These are phyloP conservation scores for Kodamaea restingae DNA, from an alignment of 805 yeast genomes.

Conservation along the genomic window DNA sequence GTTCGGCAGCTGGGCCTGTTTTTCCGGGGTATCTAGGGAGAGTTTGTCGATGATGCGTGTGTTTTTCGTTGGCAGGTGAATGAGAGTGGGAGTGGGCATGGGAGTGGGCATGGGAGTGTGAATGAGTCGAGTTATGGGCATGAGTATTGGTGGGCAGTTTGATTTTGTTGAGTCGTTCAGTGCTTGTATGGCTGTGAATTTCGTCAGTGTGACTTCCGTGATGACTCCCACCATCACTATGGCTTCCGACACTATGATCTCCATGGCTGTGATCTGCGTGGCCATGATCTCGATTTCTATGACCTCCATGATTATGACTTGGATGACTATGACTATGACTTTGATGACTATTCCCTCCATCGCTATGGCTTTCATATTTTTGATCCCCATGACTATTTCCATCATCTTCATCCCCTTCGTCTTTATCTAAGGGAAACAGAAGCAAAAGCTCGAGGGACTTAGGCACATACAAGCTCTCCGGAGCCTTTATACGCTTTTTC, in stretches of 20 bases:
- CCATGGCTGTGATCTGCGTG: neutral
- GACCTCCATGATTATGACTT: too few relatives aligned
- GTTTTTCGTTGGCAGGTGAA: neutral
- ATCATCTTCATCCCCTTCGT: conserved; percentile 1
- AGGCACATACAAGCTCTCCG: conserved; percentile 7
- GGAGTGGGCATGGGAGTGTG: neutral
- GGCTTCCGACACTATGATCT: neutral
- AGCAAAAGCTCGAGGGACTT: conserved; percentile 7
- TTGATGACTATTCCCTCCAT: too few relatives aligned
- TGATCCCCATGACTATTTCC: neutral
- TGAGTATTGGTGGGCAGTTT: too few relatives aligned
- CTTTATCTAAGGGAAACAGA: conserved; percentile 7
- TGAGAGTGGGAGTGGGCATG: neutral
- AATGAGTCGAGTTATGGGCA: too few relatives aligned
- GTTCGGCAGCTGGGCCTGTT: conserved; percentile 4
- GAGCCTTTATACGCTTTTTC: too few relatives aligned
- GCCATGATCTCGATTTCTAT: too few relatives aligned
- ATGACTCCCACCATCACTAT: neutral
- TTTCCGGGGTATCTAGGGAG: conserved; percentile 1
- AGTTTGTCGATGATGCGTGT: neutral
- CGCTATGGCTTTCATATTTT: neutral
- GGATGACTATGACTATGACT: too few relatives aligned
- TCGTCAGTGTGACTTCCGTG: too few relatives aligned
- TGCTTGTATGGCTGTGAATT: neutral
- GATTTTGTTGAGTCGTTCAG: too few relatives aligned